Evolutionary conservation across 495 filamentous ascomycete species (phyloP), one percentile per base, ranked within the genome.

Genomic region (Astrocystis sublimbata): DNA sequence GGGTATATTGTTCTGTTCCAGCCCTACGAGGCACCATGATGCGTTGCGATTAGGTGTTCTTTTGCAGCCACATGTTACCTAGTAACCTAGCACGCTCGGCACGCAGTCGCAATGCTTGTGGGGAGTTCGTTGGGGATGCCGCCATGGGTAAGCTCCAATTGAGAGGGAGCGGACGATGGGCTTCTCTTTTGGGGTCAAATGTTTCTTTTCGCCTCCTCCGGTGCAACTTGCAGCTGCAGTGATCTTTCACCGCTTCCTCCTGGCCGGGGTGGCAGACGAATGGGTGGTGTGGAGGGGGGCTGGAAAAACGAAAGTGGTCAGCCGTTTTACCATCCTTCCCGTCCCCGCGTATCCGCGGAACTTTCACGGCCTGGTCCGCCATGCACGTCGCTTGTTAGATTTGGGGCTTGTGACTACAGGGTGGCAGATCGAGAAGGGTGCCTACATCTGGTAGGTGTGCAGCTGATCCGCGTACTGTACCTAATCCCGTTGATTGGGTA

Each of bases 321-420:
- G 58, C 36, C 35, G 21, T 60, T 59, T 9, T n/a, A n/a, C 43
- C 42, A 60, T 60, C 33, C 58, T 60, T 60, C 58, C 58, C 58
- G 58, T 53, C 19, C 51, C 50, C 36, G 58, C 47, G 38, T 21
- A 26, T 13, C 38, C 47, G 35, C 58, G 58, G 47, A 45, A 13
- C 45, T 52, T 24, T 24, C 35, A 47, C 58, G 38, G 36, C 41
- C 26, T 51, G 28, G 43, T 43, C 58, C 58, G 47, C 40, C 35
- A 45, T 53, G 47, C 47, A 61, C 28, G 36, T 53, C 38, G 46
- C 35, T 43, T 43, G 28, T 35, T 33, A 30, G 26, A 24, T 24
- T 21, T 42, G 26, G 19, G n/a, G 38, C 30, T 35, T 43, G 42
- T 35, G 42, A 60, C n/a, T n/a, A n/a, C 43, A 50, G 35, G 41